Evolutionary conservation across 495 filamentous ascomycete species (phyloP), one percentile per base, ranked within the genome.

Genomic region (Diplogelasinospora grovesii): DNA sequence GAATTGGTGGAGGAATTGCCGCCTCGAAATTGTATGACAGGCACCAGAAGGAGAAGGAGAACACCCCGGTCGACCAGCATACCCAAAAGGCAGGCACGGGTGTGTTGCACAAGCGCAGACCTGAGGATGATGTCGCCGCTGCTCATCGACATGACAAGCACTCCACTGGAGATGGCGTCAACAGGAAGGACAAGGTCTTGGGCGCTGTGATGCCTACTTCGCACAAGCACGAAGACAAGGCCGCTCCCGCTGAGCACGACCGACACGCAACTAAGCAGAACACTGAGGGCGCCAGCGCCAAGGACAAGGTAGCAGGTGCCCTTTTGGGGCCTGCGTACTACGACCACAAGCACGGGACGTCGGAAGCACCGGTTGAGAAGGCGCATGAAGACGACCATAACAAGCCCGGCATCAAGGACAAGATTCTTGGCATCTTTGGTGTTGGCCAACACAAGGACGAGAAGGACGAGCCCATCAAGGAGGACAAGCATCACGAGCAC

Each of bases 361-460:
- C n/a, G n/a, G 23, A 42, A 36, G 28, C 22, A 39, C 2, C 37
- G n/a, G n/a, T n/a, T n/a, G n/a, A n/a, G n/a, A n/a, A n/a, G n/a
- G n/a, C 22, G 1, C 36, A 31, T 14, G 47, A 48, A 8, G 20
- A 38, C 3, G 56, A 57, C 9, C 57, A 49, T 28, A 57, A 51
- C 26, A 45, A 49, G 36, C n/a, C n/a, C n/a, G n/a, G n/a, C n/a
- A n/a, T n/a, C n/a, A n/a, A n/a, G n/a, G n/a, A 45, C 21, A 34
- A 36, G 15, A 40, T 64, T 5, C 38, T 52, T 8, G 40, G 53
- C 25, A 38, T 64, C 15, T 66, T 66, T 52, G 48, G 55, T 13
- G 64, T 66, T 52, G 48, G 55, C 22, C 45, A 57, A 13, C 41
- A 51, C 32, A 61, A 63, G 38, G 51, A 52, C 15, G 48, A 53